Evolutionary conservation across 78 protist species (phyloP).

Genomic region (Dictyostelium capitatum): DNA sequence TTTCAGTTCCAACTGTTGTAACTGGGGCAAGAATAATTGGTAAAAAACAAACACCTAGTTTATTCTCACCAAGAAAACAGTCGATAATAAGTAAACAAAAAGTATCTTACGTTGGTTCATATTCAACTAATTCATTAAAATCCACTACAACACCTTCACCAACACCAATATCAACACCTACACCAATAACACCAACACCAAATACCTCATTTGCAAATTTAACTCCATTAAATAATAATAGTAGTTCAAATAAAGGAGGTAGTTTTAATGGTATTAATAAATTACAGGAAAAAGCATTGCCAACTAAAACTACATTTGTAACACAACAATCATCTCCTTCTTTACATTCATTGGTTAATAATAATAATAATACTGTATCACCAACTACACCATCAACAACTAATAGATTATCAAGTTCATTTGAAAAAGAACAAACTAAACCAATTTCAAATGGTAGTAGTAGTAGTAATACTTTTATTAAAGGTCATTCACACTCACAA

Average conservation of each 20-base stretch:
- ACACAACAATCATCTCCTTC: constrained; percentile 5
- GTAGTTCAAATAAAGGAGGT: neutral
- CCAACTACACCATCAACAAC: neutral
- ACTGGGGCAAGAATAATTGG: neutral
- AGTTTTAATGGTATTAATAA: neutral
- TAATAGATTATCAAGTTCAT: neutral
- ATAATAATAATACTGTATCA: neutral
- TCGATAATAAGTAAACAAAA: neutral
- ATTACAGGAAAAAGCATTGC: constrained; percentile 9
- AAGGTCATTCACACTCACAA: neutral
- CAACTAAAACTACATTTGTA: neutral
- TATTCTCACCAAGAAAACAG: constrained; percentile 11
- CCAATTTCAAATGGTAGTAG: neutral
- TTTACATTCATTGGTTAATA: neutral
- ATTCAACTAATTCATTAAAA: neutral
- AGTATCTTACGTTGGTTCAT: neutral
- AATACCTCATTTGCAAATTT: neutral
- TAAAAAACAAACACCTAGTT: neutral
- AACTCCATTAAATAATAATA: neutral
- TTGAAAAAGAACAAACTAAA: neutral
- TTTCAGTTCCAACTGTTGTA: neutral
- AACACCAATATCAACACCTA: neutral
- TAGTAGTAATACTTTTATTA: neutral
- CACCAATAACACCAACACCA: neutral
- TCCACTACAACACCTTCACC: neutral